Evolutionary conservation across 2,329 filamentous ascomycete species (phyloP).

Genomic region (Calonectria ilicicola): DNA sequence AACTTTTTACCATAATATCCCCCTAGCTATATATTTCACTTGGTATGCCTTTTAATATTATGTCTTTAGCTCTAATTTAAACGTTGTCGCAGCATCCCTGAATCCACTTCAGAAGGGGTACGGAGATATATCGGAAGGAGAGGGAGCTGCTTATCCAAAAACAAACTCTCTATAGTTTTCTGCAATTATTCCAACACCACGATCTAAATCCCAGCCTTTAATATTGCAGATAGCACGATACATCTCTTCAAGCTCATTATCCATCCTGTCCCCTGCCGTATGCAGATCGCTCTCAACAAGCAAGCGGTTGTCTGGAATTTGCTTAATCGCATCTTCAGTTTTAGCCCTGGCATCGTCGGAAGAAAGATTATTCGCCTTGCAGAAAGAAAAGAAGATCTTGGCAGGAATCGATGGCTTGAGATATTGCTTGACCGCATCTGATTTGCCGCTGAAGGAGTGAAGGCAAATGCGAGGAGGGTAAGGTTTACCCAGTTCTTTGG

Average conservation of each 20-base stretch:
- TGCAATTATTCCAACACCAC: slow-evolving; percentile 75
- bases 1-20: too few species aligned
- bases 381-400: slow-evolving; percentile 88
- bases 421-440: slow-evolving; percentile 81
- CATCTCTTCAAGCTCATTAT: slow-evolving; percentile 77
- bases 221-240: slow-evolving; percentile 77
- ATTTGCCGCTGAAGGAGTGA: slow-evolving; percentile 86
- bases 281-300: slow-evolving; percentile 91
- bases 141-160: slow-evolving; percentile 60
- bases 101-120: too few species aligned
- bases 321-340: slow-evolving; percentile 73
- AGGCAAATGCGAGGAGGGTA: slow-evolving; percentile 89
- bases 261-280: slow-evolving; percentile 82
- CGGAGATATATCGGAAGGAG: too few species aligned
- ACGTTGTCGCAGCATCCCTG: too few species aligned
- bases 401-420: slow-evolving; percentile 77
- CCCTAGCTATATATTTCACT: too few species aligned
- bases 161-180: slow-evolving; percentile 82
- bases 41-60: too few species aligned
- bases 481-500: slow-evolving; percentile 46
- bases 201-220: slow-evolving; percentile 78
- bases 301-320: slow-evolving; percentile 79
- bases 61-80: too few species aligned
- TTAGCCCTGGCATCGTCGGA: slow-evolving; percentile 57
- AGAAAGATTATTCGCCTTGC: slow-evolving; percentile 79